Evolutionary conservation across 2,329 filamentous ascomycete species (phyloP), one percentile per base, ranked within the genome.

Genomic region (Chaetothyriales sp.): DNA sequence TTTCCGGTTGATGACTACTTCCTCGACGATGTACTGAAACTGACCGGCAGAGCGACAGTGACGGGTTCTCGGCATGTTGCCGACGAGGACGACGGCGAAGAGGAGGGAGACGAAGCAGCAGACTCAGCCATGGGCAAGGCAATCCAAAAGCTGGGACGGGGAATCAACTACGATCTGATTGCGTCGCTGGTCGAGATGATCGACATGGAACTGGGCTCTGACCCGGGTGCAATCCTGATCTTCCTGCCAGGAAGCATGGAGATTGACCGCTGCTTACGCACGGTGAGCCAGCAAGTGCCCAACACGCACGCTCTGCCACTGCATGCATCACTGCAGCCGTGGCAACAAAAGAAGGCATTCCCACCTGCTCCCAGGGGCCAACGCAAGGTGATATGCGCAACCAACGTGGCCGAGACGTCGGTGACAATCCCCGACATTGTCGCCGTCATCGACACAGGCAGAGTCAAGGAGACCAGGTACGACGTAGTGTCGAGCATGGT

Each of bases 361-460:
- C 75, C 79, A 25, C 74, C 75, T 12, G 71, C 92, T 3, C 89
- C 90, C 0, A 65, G 70, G 2, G 88, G 88, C 0, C 89, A 86
- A 67, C 78, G 92, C 36, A 98, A 98, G 68, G 79, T 98, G 10
- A 85, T 98, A 32, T 86, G 90, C 5, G 86, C 92, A 1, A 98
- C 92, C 44, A 98, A 98, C 61, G 90, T 98, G 2, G 92, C 92
- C 1, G 92, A 98, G 66, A 98, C 92, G 0, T 96, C 92, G 1
- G 96, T 98, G 64, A 98, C 92, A 0, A 98, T 98, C 53, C 89
- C 95, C 63, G 92, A 98, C 63, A 86, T 98, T 49, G 85, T 96
- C 2, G 90, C 86, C 1, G 92, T 98, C 45, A 90, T 98, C 56
- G 92, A 98, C 65, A 92, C 84, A 9, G 92, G 92, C 25, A 82